phyloP scores from a whole-genome alignment of 1,139 yeast genomes.

The Diutina neorugosa region DNA sequence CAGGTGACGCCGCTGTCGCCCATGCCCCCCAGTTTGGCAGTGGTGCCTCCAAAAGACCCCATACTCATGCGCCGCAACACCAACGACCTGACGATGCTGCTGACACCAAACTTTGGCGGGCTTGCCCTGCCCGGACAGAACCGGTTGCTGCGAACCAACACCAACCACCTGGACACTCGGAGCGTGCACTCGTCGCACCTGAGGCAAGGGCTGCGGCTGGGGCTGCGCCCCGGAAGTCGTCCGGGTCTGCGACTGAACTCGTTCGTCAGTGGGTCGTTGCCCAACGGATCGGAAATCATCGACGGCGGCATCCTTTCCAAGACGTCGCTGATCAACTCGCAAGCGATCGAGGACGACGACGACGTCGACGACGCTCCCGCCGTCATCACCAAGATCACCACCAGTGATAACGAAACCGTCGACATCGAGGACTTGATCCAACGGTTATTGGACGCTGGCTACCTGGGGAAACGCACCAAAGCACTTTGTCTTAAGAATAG shows the following conservation, averaged over 20 bases:
- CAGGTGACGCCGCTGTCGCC: constrained; percentile 7
- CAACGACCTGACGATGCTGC: constrained; percentile 13
- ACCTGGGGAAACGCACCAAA: constrained; percentile 85
- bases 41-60: constrained; percentile 57
- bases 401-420: constrained; percentile 20
- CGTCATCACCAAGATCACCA: neutral
- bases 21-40: constrained; percentile 60
- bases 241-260: neutral
- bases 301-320: neutral
- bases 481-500: constrained; percentile 76
- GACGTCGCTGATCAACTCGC: constrained; percentile 1
- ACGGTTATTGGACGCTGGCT: constrained; percentile 86
- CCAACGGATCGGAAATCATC: neutral
- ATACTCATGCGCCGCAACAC: constrained; percentile 37
- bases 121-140: neutral
- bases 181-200: neutral
- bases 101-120: constrained; percentile 2
- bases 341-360: constrained; percentile 3
- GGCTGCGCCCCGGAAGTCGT: constrained; percentile 1
- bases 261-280: neutral
- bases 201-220: neutral
- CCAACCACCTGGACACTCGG: constrained; percentile 1
- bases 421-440: constrained; percentile 87
- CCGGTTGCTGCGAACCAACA: constrained; percentile 1
- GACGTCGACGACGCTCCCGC: neutral